Conservation (phyloP, 2,329 filamentous ascomycete species). For the Diplodia mutila region DNA sequence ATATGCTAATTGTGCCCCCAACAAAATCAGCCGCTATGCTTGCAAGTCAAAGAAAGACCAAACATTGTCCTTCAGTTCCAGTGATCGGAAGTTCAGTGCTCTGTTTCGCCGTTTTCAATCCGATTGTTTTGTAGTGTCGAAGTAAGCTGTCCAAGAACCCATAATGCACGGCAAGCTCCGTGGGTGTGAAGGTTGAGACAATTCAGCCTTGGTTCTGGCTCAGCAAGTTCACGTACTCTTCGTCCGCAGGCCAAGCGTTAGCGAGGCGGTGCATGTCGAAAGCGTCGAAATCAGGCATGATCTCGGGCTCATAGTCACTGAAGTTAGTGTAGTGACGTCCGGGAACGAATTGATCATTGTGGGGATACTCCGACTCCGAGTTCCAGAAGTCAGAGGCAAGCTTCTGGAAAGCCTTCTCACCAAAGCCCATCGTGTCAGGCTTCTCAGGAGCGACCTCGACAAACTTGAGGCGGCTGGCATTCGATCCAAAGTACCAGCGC, state of each 20-base stretch:
- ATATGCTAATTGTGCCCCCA: not conserved
- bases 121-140: too few species aligned
- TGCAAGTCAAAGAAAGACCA: too few species aligned
- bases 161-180: too few species aligned
- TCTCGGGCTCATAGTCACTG: not conserved
- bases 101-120: too few species aligned
- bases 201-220: not conserved
- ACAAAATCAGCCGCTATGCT: too few species aligned
- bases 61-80: too few species aligned
- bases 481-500: too few species aligned
- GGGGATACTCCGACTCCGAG: not conserved
- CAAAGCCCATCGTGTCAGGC: not conserved
- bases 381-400: not conserved
- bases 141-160: too few species aligned
- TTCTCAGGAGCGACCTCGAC: too few species aligned
- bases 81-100: too few species aligned
- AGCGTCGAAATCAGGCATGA: not conserved
- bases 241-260: not conserved
- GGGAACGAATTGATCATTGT: not conserved
- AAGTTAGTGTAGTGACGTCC: not conserved
- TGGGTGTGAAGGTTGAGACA: too few species aligned
- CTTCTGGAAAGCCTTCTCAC: not conserved
- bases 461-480: too few species aligned
- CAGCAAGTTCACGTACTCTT: not conserved
- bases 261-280: not conserved